A percentile compares a stretch with the other conserved stretches of the same genome.
Conservation (phyloP, 108 stramenopile genomes). For the Licmophora abbreviata region DNA sequence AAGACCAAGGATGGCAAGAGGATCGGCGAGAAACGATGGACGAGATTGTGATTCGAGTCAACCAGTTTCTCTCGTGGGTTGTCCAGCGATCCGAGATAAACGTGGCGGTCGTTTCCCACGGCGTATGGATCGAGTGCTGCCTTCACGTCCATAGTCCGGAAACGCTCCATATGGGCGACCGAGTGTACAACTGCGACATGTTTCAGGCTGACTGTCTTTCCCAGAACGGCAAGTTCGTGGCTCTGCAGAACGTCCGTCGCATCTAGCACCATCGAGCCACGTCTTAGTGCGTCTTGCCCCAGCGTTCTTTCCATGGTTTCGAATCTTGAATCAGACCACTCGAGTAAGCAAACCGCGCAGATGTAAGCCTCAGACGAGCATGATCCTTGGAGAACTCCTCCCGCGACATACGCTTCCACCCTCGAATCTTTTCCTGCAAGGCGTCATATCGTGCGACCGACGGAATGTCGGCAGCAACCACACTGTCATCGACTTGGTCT, state of each 20-base stretch:
- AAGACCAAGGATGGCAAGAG: slow-evolving; percentile 49
- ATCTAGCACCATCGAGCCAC: no score
- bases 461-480: neutral
- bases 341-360: neutral
- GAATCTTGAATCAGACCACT: neutral
- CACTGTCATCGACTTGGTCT: neutral
- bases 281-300: slow-evolving; percentile 9
- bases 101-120: slow-evolving; percentile 68
- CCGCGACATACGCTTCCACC: slow-evolving; percentile 13
- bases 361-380: neutral
- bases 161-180: slow-evolving; percentile 36
- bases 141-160: slow-evolving; percentile 34
- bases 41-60: slow-evolving; percentile 34
- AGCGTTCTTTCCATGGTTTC: slow-evolving; percentile 10
- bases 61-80: slow-evolving; percentile 36
- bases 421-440: slow-evolving; percentile 3
- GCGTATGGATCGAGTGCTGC: slow-evolving; percentile 73
- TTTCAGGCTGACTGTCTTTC: slow-evolving; percentile 41
- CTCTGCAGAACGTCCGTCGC: slow-evolving; percentile 2
- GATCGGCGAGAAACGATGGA: slow-evolving; percentile 41
- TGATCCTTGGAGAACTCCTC: neutral
- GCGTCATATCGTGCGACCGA: slow-evolving; percentile 8
- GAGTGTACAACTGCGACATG: slow-evolving; percentile 68
- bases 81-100: slow-evolving; percentile 32
- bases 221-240: slow-evolving; percentile 11